Evolutionary conservation across 2,329 filamentous ascomycete genomes (phyloP).

Genomic region (Claviceps purpurea): DNA sequence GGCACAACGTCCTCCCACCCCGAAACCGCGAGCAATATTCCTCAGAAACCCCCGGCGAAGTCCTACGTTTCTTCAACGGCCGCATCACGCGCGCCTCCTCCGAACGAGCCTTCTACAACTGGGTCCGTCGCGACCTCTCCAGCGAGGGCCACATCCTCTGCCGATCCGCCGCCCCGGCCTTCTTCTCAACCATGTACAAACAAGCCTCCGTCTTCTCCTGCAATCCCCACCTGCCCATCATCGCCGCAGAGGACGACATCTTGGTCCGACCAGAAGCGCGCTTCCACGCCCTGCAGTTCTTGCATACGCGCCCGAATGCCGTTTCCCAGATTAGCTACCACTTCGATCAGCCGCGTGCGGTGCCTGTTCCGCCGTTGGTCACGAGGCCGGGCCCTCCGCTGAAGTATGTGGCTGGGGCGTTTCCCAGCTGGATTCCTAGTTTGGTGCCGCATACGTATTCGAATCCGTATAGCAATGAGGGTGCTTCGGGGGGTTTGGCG

Average conservation of each 20-base stretch:
- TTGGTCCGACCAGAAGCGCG: background rate
- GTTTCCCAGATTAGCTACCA: conserved; percentile 14
- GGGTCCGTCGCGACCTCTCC: background rate
- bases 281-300: conserved; percentile 20
- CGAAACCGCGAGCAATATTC: conserved; percentile 10
- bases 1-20: conserved; percentile 21
- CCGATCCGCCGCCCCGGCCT: background rate
- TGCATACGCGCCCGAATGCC: conserved; percentile 8
- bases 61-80: conserved; percentile 24
- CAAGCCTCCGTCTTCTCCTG: conserved; percentile 22
- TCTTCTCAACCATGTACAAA: conserved; percentile 10
- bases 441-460: conserved; percentile 21
- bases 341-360: conserved; percentile 2
- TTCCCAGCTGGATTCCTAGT: conserved; percentile 24
- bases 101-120: conserved; percentile 12
- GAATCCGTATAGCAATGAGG: conserved; percentile 4
- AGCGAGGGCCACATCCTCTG: conserved; percentile 1
- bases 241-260: conserved; percentile 15
- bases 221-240: conserved; percentile 22
- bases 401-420: conserved; percentile 18
- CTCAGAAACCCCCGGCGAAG: conserved; percentile 15
- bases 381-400: conserved; percentile 5
- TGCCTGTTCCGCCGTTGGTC: background rate
- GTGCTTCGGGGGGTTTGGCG: conserved; percentile 19
- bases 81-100: conserved; percentile 11